phyloP scores from a whole-genome alignment of 768 basidiomycete genomes.

The Suillus plorans region DNA sequence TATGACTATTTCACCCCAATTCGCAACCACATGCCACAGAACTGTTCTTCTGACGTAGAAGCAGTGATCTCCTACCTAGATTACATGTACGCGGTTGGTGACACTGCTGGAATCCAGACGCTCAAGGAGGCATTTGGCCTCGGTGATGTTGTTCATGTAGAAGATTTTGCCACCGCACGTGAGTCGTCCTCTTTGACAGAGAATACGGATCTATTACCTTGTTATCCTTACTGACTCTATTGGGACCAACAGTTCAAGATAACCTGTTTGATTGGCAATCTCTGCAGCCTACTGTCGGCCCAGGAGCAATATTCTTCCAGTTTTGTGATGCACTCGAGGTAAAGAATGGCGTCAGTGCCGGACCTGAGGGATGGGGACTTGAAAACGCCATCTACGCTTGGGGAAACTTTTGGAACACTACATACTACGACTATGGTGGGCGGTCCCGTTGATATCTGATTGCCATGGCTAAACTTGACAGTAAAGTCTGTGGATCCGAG shows the following conservation, averaged over 20 bases:
- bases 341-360: conserved; percentile 42
- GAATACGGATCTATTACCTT: conserved; percentile 20
- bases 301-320: conserved; percentile 34
- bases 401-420: conserved; percentile 55
- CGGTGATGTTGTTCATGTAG: conserved; percentile 53
- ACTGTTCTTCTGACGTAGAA: conserved; percentile 74
- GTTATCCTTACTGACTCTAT: conserved; percentile 16
- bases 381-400: conserved; percentile 60
- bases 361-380: conserved; percentile 57
- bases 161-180: conserved; percentile 66
- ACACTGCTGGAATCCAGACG: conserved; percentile 45
- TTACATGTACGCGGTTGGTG: conserved; percentile 46
- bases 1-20: conserved; percentile 68
- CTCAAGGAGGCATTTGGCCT: conserved; percentile 64
- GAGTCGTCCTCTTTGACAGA: conserved; percentile 16
- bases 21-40: conserved; percentile 62
- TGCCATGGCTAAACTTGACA: neutral
- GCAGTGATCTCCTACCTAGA: conserved; percentile 64
- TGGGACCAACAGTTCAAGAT: conserved; percentile 43
- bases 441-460: neutral
- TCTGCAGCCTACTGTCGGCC: conserved; percentile 51
- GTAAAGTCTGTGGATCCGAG: conserved; percentile 49
- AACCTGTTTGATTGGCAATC: conserved; percentile 67
- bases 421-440: conserved; percentile 50
- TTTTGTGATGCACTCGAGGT: conserved; percentile 43